Percentiles rank a stretch among this genome's conserved stretches.
Conservation (phyloP, 2,329 filamentous ascomycete genomes). For the Dryadomyces quercus-mongolicae region DNA sequence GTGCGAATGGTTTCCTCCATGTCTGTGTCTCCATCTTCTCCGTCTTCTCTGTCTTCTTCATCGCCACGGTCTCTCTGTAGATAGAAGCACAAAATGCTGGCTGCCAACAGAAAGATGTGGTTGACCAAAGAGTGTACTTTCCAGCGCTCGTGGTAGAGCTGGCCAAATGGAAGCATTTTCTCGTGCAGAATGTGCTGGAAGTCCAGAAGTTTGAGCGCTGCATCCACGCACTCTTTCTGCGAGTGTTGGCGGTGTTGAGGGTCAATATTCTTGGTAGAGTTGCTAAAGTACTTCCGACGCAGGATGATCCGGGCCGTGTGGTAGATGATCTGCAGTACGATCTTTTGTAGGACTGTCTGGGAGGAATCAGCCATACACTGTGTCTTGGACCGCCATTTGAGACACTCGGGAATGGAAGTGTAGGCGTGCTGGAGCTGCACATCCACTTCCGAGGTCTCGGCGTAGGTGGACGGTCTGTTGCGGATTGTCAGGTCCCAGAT, state of each 20-base stretch:
- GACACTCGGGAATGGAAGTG: conserved; percentile 12
- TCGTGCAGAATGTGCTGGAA: conserved; percentile 19
- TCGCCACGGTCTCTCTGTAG: not conserved
- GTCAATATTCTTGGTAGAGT: not conserved
- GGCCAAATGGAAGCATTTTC: conserved; percentile 26
- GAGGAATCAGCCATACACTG: conserved; percentile 17
- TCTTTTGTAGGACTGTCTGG: conserved; percentile 15
- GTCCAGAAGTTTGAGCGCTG: conserved; percentile 16
- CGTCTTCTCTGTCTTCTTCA: not conserved
- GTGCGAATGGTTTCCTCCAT: not conserved
- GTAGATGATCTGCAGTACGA: conserved; percentile 18
- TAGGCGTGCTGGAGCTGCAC: conserved; percentile 11
- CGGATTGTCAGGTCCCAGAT: conserved; percentile 10
- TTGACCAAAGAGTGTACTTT: conserved; percentile 31
- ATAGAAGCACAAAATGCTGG: conserved; percentile 32
- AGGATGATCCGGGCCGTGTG: conserved; percentile 20
- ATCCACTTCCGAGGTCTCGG: conserved; percentile 13
- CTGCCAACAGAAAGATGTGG: conserved; percentile 37
- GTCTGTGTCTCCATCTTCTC: not conserved
- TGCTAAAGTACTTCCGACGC: conserved; percentile 17
- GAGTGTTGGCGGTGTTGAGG: not conserved
- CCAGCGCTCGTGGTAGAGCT: conserved; percentile 29
- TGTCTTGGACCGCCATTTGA: conserved; percentile 15
- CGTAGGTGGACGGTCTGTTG: conserved; percentile 11
- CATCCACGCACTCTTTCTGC: conserved; percentile 14